A percentile compares a stretch with the other conserved stretches of the same genome.
Evolutionary conservation across 2,329 filamentous ascomycete species (phyloP).

Genomic region (Diplodia corticola): DNA sequence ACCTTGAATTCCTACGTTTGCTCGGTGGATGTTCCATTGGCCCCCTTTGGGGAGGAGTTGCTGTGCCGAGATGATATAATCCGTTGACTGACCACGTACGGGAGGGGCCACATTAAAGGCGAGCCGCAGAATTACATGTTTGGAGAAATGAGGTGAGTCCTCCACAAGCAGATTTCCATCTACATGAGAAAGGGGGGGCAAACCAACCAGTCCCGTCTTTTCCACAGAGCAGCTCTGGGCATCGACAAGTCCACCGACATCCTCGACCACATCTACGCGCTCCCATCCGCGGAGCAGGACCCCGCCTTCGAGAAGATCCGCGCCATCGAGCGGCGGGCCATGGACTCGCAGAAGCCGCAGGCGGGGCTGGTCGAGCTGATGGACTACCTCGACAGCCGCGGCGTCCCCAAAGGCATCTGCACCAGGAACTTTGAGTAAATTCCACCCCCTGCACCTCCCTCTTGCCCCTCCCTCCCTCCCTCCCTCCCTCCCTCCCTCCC

Average conservation of each 20-base stretch:
- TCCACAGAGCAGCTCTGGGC: constrained; percentile 58
- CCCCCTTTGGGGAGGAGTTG: too few species aligned
- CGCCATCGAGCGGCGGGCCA: constrained; percentile 76
- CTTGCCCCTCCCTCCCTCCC: neutral
- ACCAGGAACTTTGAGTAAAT: constrained; percentile 81
- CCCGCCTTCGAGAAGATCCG: constrained; percentile 73
- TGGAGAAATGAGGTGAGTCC: constrained; percentile 71
- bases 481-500: neutral
- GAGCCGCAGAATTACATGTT: constrained; percentile 97
- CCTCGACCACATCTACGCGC: constrained; percentile 78
- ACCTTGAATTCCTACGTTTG: neutral
- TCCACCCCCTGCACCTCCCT: constrained; percentile 36
- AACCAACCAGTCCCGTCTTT: neutral
- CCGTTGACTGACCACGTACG: neutral
- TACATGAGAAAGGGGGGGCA: neutral
- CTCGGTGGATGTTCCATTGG: too few species aligned
- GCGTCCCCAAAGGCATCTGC: constrained; percentile 79
- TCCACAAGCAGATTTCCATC: neutral
- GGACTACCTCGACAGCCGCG: constrained; percentile 70
- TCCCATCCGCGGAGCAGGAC: constrained; percentile 61
- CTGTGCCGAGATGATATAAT: neutral
- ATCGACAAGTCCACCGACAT: constrained; percentile 79
- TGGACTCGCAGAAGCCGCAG: constrained; percentile 78
- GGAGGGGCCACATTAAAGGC: too few species aligned
- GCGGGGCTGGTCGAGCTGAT: constrained; percentile 77